Evolutionary conservation across 1,284 basidiomycete genomes (phyloP).

Genomic region (Trichosporon coremiiforme): DNA sequence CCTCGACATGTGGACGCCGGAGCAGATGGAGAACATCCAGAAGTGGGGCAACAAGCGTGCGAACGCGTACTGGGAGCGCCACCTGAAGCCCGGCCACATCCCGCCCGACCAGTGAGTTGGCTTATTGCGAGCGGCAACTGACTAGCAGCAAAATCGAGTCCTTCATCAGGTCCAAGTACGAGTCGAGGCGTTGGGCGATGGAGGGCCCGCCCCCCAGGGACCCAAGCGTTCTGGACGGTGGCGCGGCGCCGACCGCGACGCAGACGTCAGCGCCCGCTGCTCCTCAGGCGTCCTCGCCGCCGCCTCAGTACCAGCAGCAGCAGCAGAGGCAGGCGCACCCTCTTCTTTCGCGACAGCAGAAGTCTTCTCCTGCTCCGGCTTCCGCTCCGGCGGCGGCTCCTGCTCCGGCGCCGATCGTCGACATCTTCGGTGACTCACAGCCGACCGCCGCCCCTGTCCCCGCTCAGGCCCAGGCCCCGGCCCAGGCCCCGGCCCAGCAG

Average conservation of each 20-base stretch:
- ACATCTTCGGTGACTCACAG: conserved; percentile 44
- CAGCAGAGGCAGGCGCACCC: conserved; percentile 39
- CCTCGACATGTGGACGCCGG: conserved; percentile 95
- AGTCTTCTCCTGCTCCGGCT: conserved; percentile 6
- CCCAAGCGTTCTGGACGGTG: conserved; percentile 74
- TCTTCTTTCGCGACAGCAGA: conserved; percentile 43
- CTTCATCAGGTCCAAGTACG: conserved; percentile 97
- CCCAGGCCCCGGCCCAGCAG: conserved; percentile 31
- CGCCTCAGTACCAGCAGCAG: background rate
- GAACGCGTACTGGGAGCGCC: conserved; percentile 96
- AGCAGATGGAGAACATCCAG: conserved; percentile 92
- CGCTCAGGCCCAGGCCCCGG: conserved; percentile 29
- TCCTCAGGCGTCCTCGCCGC: conserved; percentile 12
- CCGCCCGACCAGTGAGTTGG: conserved; percentile 88
- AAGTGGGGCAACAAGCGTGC: conserved; percentile 93
- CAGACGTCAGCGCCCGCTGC: conserved; percentile 20
- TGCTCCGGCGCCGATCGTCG: conserved; percentile 41
- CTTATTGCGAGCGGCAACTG: background rate
- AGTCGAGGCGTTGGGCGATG: conserved; percentile 86
- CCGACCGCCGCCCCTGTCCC: conserved; percentile 34
- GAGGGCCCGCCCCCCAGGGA: conserved; percentile 81
- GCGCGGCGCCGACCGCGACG: conserved; percentile 32
- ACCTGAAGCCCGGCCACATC: conserved; percentile 86
- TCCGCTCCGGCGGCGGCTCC: conserved; percentile 29
- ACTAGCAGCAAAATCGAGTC: conserved; percentile 88